Evolutionary conservation across 495 filamentous ascomycete species (phyloP).

Genomic region (Aspergillus conjunctus): DNA sequence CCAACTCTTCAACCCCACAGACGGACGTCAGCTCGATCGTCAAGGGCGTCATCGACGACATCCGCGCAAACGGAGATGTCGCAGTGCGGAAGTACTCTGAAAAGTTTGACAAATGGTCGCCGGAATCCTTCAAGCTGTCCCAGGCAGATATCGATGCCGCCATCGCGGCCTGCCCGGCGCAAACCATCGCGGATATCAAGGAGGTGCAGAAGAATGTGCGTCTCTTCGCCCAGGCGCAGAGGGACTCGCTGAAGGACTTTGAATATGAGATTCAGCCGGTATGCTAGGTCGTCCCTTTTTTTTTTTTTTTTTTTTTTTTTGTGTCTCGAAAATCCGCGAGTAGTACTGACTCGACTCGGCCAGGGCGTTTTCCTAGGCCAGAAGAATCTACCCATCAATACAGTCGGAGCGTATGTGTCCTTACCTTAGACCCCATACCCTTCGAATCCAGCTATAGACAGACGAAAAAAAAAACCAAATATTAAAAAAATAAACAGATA

Average conservation of each 20-base stretch:
- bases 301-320: not conserved
- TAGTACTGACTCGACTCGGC: not conserved
- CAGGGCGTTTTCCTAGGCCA: slow-evolving; percentile 50
- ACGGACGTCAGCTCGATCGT: slow-evolving; percentile 37
- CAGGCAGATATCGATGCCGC: slow-evolving; percentile 28
- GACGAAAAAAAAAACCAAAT: not conserved
- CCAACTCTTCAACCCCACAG: not conserved
- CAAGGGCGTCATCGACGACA: slow-evolving; percentile 50
- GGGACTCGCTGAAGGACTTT: slow-evolving; percentile 46
- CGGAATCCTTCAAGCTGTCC: slow-evolving; percentile 46
- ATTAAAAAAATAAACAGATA: slow-evolving; percentile 34
- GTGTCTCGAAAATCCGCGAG: not conserved
- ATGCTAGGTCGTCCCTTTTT: not conserved
- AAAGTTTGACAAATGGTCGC: slow-evolving; percentile 59
- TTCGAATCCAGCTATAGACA: not conserved
- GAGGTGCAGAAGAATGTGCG: slow-evolving; percentile 53
- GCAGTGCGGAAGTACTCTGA: slow-evolving; percentile 53
- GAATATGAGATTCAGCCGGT: slow-evolving; percentile 50
- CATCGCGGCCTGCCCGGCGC: slow-evolving; percentile 33
- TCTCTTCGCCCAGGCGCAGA: slow-evolving; percentile 51
- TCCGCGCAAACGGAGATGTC: slow-evolving; percentile 47
- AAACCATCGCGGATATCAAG: slow-evolving; percentile 55
- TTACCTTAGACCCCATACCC: no score
- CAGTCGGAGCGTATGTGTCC: slow-evolving; percentile 33
- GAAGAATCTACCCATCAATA: slow-evolving; percentile 48